Base-by-base conservation (phyloP, 805 yeast genomes). In the Suhomyces sp. region DNA sequence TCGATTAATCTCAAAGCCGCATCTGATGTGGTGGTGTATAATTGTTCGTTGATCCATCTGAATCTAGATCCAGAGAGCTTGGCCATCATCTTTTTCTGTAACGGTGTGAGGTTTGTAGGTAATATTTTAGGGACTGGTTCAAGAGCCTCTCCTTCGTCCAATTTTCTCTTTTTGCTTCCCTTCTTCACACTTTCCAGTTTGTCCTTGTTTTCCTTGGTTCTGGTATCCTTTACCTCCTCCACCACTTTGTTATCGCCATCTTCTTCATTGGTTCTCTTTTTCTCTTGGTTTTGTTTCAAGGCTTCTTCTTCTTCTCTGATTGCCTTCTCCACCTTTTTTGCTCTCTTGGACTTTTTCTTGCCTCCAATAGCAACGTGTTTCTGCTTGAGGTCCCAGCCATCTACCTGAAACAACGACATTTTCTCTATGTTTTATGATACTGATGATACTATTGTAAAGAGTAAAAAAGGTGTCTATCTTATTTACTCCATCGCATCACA, bases 21-120 rank as follows among this genome's bases (percentile, higher is more conserved):
- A 5, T 76, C 79, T 0, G 98, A 90, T 1, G 81, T 63, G 23
- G 81, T 81, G 1, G 98, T 93, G 56, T 93, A 93, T n/a, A 93
- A 68, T 56, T 91, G 95, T 61, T 93, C 98, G 57, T 93, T 93
- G 55, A 93, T 93, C 98, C 98, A 93, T 58, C 99, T 74, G 65
- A 93, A 93, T 48, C 98, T 70, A 1, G 98, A 88, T 0, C 99
- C 99, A 2, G 95, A 79, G 26, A 93, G 73, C 57, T 93, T 93
- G 29, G 86, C 88, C 81, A 88, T 79, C 98, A 93, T 91, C 54
- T 93, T 93, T 51, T 84, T 85, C 61, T 93, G 99, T 44, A 90
- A 63, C 12, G 96, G 95, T 0, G 96, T 87, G 35, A 90, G 63
- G 29, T 79, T 77, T 23, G 59, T 52, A n/a, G 58, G 33, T 3